Evolutionary conservation across 495 filamentous ascomycete species (phyloP).

Genomic region (Penicillium silybi): DNA sequence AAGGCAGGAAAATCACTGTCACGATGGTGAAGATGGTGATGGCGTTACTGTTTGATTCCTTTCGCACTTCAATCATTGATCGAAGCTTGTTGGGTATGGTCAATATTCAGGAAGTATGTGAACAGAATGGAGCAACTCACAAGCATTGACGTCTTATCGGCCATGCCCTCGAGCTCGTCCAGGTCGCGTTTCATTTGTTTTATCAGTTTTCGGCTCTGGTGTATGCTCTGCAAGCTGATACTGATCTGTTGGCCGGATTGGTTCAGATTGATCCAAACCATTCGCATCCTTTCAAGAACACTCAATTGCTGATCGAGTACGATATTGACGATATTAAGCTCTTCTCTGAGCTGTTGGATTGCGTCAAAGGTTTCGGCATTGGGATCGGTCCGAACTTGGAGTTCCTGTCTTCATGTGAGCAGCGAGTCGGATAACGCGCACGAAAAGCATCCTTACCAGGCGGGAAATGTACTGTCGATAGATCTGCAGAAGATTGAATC

Average conservation of each 20-base stretch:
- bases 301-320: conserved; percentile 6
- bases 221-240: conserved; percentile 1
- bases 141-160: conserved; percentile 5
- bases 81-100: conserved; percentile 7
- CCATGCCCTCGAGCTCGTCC: conserved; percentile 1
- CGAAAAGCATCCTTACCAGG: not conserved
- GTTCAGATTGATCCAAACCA: not conserved
- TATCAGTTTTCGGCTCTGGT: conserved; percentile 1
- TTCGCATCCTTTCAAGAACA: not conserved
- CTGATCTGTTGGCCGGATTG: not conserved
- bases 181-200: conserved; percentile 4
- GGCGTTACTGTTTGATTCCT: conserved; percentile 13
- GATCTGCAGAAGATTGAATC: conserved; percentile 1
- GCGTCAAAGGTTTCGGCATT: conserved; percentile 4
- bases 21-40: conserved; percentile 37
- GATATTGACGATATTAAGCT: conserved; percentile 5
- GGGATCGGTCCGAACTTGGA: conserved; percentile 1
- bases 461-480: not conserved
- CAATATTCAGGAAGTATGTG: not conserved
- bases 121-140: not conserved
- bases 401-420: conserved; percentile 1
- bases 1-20: conserved; percentile 44
- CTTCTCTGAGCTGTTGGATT: conserved; percentile 7
- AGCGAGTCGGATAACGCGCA: too few species aligned
- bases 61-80: conserved; percentile 10